Base-by-base conservation (phyloP, 208 protist genomes). In the Trypanosoma platydactyli region DNA sequence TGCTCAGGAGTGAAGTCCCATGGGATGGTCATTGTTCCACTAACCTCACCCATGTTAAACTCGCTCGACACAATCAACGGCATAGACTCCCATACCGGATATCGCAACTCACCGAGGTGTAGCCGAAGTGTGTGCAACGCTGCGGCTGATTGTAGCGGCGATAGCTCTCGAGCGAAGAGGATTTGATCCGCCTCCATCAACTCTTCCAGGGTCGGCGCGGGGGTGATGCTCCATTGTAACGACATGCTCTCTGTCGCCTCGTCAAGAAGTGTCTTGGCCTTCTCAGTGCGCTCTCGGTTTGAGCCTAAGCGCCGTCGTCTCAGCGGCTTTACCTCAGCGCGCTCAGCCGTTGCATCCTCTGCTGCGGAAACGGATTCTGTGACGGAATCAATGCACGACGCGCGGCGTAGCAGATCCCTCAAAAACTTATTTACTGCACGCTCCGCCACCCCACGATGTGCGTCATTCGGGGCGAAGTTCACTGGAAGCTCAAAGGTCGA, bases 151-250 rank as follows among this genome's bases (percentile, higher is more conserved):
- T 97, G 88, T 48, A 92, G 61, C n/a, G 92, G 92, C 12, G 86
- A 92, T 9, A 97, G 71, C 22, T 75, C 76, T 20, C 78, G 78
- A 27, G 82, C 56, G 70, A 97, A 94, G 33, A 95, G 76, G 41
- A 97, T 67, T 57, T 92, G 88, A 62, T 97, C 92, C 3, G 86
- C 88, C 44, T 97, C 92, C 72, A 97, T 94, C 22, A 97, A 77
- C 72, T 97, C 92, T 65, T 95, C 89, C 5, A 97, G 59, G 2
- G 82, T 89, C 15, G 92, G 92, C 13, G 75, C 73, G 0, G 73
- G 80, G 6, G 88, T 93, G 55, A 94, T 66, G 25, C 81, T 87
- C 86, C 89, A 94, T 65, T 83, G 83, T 57, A 83, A 22, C 44
- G 63, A 35, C 57, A 96, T 78, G n/a, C 79, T 75, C 71, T 95